phyloP scores from a whole-genome alignment of 2,329 filamentous ascomycete species.

The Chaetomium sp. region DNA sequence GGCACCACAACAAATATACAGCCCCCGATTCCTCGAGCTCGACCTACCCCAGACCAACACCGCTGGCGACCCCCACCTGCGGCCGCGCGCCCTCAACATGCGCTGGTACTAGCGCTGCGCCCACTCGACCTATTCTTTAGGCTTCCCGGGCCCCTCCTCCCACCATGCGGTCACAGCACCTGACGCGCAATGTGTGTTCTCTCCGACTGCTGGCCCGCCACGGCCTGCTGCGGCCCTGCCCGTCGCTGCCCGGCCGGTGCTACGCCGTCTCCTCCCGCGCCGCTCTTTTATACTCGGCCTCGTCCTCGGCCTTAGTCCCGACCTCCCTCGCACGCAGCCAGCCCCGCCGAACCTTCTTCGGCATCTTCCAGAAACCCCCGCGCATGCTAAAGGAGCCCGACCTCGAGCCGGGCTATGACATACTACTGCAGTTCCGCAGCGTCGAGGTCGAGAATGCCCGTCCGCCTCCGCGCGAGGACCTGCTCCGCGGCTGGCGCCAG shows the following conservation, averaged over 20 bases:
- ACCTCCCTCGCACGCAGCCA: conserved; percentile 17
- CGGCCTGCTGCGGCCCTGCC: conserved; percentile 29
- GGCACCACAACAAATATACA: no score
- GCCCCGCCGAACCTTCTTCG: conserved; percentile 52
- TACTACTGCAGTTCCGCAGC: conserved; percentile 61
- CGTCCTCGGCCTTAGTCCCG: no score
- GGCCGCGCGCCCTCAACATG: conserved; percentile 15
- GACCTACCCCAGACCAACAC: no score
- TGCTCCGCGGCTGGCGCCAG: conserved; percentile 57
- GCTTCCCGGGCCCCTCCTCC: conserved; percentile 1
- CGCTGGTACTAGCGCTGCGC: conserved; percentile 13
- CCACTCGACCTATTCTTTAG: no score
- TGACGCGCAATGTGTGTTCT: conserved; percentile 51
- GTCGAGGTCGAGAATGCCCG: conserved; percentile 57
- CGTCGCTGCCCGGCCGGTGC: conserved; percentile 19
- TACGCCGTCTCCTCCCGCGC: conserved; percentile 10
- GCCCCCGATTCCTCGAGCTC: no score
- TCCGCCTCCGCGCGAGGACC: conserved; percentile 54
- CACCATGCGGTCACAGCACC: conserved; percentile 49
- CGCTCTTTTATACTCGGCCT: no score
- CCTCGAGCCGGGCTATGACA: conserved; percentile 64
- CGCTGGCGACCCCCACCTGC: no score
- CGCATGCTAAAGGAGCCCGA: conserved; percentile 55
- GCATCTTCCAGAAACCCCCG: conserved; percentile 54
- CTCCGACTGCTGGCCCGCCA: conserved; percentile 49